A percentile compares a stretch with the other conserved stretches of the same genome.
Conservation (phyloP, 2,329 filamentous ascomycete species). For the Hypoxylon sp. region DNA sequence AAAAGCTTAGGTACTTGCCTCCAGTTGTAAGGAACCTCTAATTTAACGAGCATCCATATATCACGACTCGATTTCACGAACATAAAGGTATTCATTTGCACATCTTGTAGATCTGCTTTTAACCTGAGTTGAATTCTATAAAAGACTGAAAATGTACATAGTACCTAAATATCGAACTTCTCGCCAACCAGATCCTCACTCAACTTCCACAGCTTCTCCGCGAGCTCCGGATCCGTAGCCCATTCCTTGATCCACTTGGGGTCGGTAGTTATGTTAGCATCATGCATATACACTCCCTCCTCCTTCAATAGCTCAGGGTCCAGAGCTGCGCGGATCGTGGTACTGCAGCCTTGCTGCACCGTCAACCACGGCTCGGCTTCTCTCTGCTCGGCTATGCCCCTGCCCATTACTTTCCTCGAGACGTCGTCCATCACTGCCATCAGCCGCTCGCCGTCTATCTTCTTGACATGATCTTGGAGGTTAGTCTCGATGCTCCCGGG, state of each 20-base stretch:
- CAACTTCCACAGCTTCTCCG: constrained; percentile 57
- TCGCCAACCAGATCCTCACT: constrained; percentile 58
- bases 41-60: too few relatives aligned
- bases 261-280: constrained; percentile 55
- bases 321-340: constrained; percentile 61
- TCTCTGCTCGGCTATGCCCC: constrained; percentile 45
- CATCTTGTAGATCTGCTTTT: neutral
- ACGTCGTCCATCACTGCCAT: constrained; percentile 45
- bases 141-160: neutral
- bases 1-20: neutral
- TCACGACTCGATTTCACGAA: neutral
- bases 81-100: too few relatives aligned
- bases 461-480: constrained; percentile 42
- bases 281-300: constrained; percentile 55
- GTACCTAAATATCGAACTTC: constrained; percentile 52
- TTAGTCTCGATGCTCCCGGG: constrained; percentile 56
- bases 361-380: constrained; percentile 51
- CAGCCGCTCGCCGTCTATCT: constrained; percentile 28
- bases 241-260: constrained; percentile 51
- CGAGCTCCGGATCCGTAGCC: constrained; percentile 56
- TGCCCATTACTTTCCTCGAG: constrained; percentile 48
- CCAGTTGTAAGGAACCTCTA: too few relatives aligned
- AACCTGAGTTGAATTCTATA: neutral
- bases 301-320: constrained; percentile 57
- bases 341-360: constrained; percentile 60